Percentiles rank a stretch among this genome's conserved stretches.
phyloP scores from a whole-genome alignment of 768 basidiomycete genomes.

The Tubosaeta sp. region DNA sequence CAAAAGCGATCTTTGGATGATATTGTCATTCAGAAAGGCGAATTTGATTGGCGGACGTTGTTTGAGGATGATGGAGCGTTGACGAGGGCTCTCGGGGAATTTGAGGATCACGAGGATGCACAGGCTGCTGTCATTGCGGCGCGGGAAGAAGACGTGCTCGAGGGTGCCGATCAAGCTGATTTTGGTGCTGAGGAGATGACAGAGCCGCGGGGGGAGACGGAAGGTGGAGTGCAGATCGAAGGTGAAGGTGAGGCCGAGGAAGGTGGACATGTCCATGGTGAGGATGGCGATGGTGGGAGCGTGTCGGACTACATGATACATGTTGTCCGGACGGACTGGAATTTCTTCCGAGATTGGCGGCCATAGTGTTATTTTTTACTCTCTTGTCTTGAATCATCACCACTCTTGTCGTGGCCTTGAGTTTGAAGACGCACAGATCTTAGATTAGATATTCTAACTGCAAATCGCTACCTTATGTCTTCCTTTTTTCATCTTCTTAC shows the following conservation, averaged over 20 bases:
- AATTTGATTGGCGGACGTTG: conserved; percentile 90
- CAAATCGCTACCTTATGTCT: conserved; percentile 9
- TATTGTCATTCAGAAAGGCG: conserved; percentile 89
- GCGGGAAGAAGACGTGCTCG: conserved; percentile 64
- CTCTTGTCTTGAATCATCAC: neutral
- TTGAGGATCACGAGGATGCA: conserved; percentile 86
- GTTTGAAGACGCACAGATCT: neutral
- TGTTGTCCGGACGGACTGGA: conserved; percentile 57
- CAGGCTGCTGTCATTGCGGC: conserved; percentile 76
- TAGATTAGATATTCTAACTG: conserved; percentile 6
- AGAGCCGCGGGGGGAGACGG: conserved; percentile 27
- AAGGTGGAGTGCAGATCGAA: conserved; percentile 25
- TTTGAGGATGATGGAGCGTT: conserved; percentile 62
- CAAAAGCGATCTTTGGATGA: conserved; percentile 91
- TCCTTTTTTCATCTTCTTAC: neutral
- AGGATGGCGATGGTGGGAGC: conserved; percentile 62
- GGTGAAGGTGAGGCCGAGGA: conserved; percentile 37
- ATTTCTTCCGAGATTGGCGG: conserved; percentile 72
- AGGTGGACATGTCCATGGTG: conserved; percentile 33
- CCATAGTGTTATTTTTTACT: conserved; percentile 31
- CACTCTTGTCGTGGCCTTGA: neutral
- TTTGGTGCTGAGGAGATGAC: conserved; percentile 50
- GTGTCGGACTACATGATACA: conserved; percentile 83
- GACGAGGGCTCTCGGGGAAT: conserved; percentile 73
- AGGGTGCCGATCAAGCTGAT: conserved; percentile 78